phyloP scores from a whole-genome alignment of 441 rosid species.

The Erodium texanum region DNA sequence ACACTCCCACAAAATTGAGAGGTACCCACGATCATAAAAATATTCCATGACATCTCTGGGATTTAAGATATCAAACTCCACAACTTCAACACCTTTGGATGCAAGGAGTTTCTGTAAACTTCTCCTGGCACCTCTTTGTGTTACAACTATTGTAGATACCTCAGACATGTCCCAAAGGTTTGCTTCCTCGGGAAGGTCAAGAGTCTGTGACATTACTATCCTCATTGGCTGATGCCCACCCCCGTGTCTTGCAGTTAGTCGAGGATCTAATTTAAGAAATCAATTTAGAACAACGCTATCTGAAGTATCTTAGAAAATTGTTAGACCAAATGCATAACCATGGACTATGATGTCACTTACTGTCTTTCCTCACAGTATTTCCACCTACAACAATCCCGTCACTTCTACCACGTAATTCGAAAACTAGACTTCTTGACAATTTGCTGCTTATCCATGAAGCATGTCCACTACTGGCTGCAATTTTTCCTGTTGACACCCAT shows the following conservation, averaged over 20 bases:
- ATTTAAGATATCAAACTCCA: conserved; percentile 86
- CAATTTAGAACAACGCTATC: conserved; percentile 8
- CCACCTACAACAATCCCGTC: conserved; percentile 91
- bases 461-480: conserved; percentile 84
- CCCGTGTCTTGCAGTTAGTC: conserved; percentile 80
- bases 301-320: neutral
- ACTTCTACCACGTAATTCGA: conserved; percentile 73
- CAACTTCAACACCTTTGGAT: conserved; percentile 84
- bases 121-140: conserved; percentile 90
- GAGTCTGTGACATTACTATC: conserved; percentile 74
- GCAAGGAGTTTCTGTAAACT: conserved; percentile 69
- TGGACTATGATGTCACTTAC: conserved; percentile 30
- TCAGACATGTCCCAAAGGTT: conserved; percentile 79
- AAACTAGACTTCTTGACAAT: conserved; percentile 64
- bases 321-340: neutral
- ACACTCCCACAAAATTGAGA: conserved; percentile 86
- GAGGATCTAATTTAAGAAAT: conserved; percentile 46
- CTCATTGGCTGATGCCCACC: conserved; percentile 72
- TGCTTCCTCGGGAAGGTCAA: conserved; percentile 81
- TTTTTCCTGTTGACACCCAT: conserved; percentile 52
- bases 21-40: conserved; percentile 78
- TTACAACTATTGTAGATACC: conserved; percentile 67
- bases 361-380: conserved; percentile 73
- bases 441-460: conserved; percentile 93
- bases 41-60: conserved; percentile 91